Percentiles rank a stretch among this genome's conserved stretches.
Evolutionary conservation across 2,329 filamentous ascomycete species (phyloP).

Genomic region (Aquanectria penicillioides): DNA sequence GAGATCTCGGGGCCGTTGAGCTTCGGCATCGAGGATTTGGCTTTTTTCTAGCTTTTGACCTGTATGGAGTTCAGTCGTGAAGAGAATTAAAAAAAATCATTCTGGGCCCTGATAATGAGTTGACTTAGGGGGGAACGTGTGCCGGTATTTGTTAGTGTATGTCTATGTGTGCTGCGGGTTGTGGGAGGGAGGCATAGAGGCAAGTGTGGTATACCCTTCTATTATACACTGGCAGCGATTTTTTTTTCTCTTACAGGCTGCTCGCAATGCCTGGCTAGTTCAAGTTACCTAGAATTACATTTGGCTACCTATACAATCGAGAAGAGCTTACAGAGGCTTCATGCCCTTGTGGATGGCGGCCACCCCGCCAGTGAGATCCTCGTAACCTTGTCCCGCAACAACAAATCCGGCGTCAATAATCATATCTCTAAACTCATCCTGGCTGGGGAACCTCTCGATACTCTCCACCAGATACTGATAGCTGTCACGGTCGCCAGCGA

Average conservation of each 20-base stretch:
- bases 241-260: slow-evolving; percentile 20
- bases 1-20: slow-evolving; percentile 45
- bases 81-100: slow-evolving; percentile 44
- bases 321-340: slow-evolving; percentile 68
- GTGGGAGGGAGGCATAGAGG: slow-evolving; percentile 19
- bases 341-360: slow-evolving; percentile 97
- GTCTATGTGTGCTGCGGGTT: slow-evolving; percentile 12
- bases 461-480: slow-evolving; percentile 99
- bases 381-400: slow-evolving; percentile 83
- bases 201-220: slow-evolving; percentile 36
- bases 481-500: slow-evolving; percentile 92
- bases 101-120: slow-evolving; percentile 35
- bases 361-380: slow-evolving; percentile 91
- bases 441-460: slow-evolving; percentile 91
- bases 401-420: slow-evolving; percentile 86
- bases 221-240: slow-evolving; percentile 34
- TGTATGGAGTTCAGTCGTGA: slow-evolving; percentile 47
- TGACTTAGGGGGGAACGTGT: background rate
- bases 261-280: slow-evolving; percentile 18
- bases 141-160: background rate
- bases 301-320: slow-evolving; percentile 16
- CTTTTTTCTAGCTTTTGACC: slow-evolving; percentile 44
- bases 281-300: slow-evolving; percentile 37
- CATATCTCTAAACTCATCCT: slow-evolving; percentile 85
- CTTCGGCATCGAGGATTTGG: slow-evolving; percentile 42